Evolutionary conservation across 2,329 filamentous ascomycete genomes (phyloP).

Genomic region (Fusarium oligoseptatum): DNA sequence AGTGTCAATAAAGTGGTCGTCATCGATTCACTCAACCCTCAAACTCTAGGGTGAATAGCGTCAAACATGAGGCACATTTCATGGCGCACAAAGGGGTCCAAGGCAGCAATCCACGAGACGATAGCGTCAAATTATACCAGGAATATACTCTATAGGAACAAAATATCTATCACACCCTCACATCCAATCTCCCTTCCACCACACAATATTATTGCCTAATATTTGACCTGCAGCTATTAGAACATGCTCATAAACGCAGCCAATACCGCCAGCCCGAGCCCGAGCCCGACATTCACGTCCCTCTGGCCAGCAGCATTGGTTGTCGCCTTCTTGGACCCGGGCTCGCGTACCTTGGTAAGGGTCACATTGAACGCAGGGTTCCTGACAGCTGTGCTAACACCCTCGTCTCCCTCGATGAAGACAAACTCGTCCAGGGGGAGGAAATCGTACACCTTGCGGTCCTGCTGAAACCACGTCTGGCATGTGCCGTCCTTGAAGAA

Average conservation of each 20-base stretch:
- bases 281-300: slow-evolving; percentile 10
- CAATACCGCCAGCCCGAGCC: slow-evolving; percentile 8
- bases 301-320: slow-evolving; percentile 12
- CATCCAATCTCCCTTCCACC: not conserved
- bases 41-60: not conserved
- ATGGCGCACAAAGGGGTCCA: not conserved
- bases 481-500: slow-evolving; percentile 49
- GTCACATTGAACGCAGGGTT: slow-evolving; percentile 47
- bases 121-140: not conserved
- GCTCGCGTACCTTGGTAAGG: slow-evolving; percentile 44
- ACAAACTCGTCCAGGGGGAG: slow-evolving; percentile 50
- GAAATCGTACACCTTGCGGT: slow-evolving; percentile 51
- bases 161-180: not conserved
- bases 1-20: not conserved
- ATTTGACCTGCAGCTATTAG: slow-evolving; percentile 36
- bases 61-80: not conserved
- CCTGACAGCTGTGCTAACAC: slow-evolving; percentile 30
- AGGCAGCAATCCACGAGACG: not conserved
- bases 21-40: not conserved
- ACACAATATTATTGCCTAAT: not conserved
- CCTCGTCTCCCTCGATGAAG: slow-evolving; percentile 36
- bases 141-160: not conserved
- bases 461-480: slow-evolving; percentile 49
- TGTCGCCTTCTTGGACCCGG: slow-evolving; percentile 32
- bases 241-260: slow-evolving; percentile 34